Base-by-base conservation (phyloP, 176 grass and related monocot species). In the Cymbopogon citratus region DNA sequence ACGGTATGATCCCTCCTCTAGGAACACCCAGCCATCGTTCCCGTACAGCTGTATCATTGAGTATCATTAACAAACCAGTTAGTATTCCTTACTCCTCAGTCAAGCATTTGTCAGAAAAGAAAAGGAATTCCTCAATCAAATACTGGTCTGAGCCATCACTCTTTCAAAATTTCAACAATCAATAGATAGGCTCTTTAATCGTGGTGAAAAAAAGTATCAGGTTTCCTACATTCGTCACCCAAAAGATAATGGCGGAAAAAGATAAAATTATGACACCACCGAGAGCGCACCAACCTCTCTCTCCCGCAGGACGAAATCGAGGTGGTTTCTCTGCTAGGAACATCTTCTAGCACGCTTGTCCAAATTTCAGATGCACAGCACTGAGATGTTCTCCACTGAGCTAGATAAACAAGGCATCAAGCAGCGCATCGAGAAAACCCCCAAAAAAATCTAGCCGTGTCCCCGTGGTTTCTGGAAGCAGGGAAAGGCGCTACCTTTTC, bases 1-100 rank as follows among this genome's bases (percentile, higher is more conserved):
- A 23, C 11, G 15, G 72, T 84, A 84, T 7, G 73, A 56, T 6
- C 18, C 34, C 4, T 84, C 62, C 62, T 84, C 82, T 24, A 84
- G 16, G 18, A 76, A 84, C 24, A 68, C 0, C 81, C 82, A 84
- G 24, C 73, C 82, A 13, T 65, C 35, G 7, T 12, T 76, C 23
- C 82, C 73, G 8, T 84, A 84, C 12, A 84, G 6, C 73, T 84
- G 45, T 11, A 69, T 71, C 40, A 72, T 46, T 28, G 66, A 40
- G 61, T 10, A 76, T 14, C 38, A 48, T 48, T 28, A 36, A 24
- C 36, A 41, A 41, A 69, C 9, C 43, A 27, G 70, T 48, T 48
- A 73, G 70, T 46, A 44, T 44, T 46, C 40, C 2, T 72, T 28
- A 46, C 1, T 46, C 69, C 13, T 46, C 41, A 27, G 15, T 78